phyloP scores from a whole-genome alignment of 2,329 filamentous ascomycete genomes.

The Triangularia verruculosa region DNA sequence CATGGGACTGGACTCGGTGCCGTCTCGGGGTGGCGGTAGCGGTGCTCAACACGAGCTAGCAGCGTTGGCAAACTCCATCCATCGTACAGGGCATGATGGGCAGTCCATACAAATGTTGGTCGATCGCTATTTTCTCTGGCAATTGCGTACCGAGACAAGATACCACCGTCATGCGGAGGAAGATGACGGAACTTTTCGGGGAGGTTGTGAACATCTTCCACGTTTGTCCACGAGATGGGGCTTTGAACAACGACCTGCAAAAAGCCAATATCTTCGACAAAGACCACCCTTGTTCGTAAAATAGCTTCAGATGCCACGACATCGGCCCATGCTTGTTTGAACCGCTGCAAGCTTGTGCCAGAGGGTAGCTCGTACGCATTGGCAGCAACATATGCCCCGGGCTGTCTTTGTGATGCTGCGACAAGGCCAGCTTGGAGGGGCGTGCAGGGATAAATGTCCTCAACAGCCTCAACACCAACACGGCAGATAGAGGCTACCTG shows the following conservation, averaged over 20 bases:
- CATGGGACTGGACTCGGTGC: constrained; percentile 9
- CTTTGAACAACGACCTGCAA: constrained; percentile 24
- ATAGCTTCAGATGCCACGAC: constrained; percentile 7
- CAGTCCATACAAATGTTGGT: constrained; percentile 23
- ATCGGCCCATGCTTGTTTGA: constrained; percentile 17
- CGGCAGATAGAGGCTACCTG: constrained; percentile 33
- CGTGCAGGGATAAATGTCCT: constrained; percentile 38
- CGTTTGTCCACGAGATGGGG: constrained; percentile 17
- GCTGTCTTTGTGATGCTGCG: constrained; percentile 48
- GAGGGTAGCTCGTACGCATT: constrained; percentile 41
- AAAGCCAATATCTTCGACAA: constrained; percentile 15
- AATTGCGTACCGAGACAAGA: constrained; percentile 20
- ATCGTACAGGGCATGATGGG: constrained; percentile 28
- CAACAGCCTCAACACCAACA: constrained; percentile 34
- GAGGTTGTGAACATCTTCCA: constrained; percentile 1
- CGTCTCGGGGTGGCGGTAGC: constrained; percentile 14
- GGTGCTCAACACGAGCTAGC: constrained; percentile 22
- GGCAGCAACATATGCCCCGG: constrained; percentile 52
- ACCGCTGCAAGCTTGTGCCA: constrained; percentile 12
- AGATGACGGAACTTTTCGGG: constrained; percentile 16
- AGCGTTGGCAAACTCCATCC: constrained; percentile 27
- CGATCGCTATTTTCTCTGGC: constrained; percentile 10
- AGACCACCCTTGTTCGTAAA: constrained; percentile 18
- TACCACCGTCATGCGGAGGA: constrained; percentile 24
- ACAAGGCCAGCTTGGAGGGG: constrained; percentile 42